A percentile compares a stretch with the other conserved stretches of the same genome.
phyloP scores from a whole-genome alignment of 768 basidiomycete species.

The Leccinellum luteum region DNA sequence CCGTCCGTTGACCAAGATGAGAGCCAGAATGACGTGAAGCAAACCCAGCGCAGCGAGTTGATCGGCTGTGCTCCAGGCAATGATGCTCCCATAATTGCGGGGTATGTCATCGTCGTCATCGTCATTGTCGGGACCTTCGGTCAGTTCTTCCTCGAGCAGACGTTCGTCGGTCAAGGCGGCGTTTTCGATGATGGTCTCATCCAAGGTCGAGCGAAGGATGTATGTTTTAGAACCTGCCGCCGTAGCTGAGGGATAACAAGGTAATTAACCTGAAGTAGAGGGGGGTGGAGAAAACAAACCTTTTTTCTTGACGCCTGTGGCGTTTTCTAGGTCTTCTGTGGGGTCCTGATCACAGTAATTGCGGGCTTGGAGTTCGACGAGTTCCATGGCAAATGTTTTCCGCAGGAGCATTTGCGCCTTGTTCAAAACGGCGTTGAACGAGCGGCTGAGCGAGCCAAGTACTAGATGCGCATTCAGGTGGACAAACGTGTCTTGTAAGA shows the following conservation, averaged over 20 bases:
- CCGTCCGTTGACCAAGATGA: conserved; percentile 81
- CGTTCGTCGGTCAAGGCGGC: conserved; percentile 50
- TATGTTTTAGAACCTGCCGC: conserved; percentile 72
- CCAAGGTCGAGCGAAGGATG: conserved; percentile 74
- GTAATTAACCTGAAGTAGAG: neutral
- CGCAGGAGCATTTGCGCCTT: conserved; percentile 63
- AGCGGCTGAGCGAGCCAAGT: conserved; percentile 45
- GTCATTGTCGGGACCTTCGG: conserved; percentile 45
- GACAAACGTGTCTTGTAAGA: neutral
- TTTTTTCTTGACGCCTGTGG: conserved; percentile 65
- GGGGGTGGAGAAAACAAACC: conserved; percentile 34
- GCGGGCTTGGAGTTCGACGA: conserved; percentile 71
- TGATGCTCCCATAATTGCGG: conserved; percentile 60
- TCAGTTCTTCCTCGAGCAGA: conserved; percentile 47
- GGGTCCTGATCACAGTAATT: conserved; percentile 39
- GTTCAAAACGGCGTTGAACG: conserved; percentile 64
- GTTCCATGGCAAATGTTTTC: conserved; percentile 77
- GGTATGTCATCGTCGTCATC: conserved; percentile 50
- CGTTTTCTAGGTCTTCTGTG: conserved; percentile 45
- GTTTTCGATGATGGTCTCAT: conserved; percentile 57
- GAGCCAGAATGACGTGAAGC: conserved; percentile 74
- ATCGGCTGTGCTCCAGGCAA: conserved; percentile 76
- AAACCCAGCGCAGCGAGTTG: no score
- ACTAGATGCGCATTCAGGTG: conserved; percentile 31
- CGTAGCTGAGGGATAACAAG: conserved; percentile 31